A percentile compares a stretch with the other conserved stretches of the same genome.
Conservation (phyloP, 2,329 filamentous ascomycete genomes). For the Ploettnerulaceae sp. region DNA sequence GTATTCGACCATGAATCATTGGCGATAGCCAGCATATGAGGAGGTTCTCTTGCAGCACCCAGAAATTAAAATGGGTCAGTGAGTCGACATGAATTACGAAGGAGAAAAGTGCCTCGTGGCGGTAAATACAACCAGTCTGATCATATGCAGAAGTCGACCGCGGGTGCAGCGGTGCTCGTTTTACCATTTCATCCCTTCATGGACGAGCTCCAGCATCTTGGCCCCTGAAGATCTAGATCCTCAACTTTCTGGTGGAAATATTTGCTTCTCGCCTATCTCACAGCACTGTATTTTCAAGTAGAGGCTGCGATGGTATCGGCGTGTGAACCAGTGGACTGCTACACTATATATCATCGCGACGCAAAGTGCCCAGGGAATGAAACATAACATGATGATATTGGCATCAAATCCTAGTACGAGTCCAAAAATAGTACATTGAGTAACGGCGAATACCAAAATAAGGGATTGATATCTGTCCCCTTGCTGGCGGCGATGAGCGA, state of each 20-base stretch:
- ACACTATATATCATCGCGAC: conserved; percentile 36
- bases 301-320: conserved; percentile 19
- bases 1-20: no score
- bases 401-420: conserved; percentile 25
- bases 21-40: no score
- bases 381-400: conserved; percentile 35
- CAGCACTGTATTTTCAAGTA: conserved; percentile 11
- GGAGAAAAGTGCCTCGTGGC: no score
- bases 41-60: no score
- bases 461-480: conserved; percentile 33
- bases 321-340: conserved; percentile 26
- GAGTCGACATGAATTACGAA: no score
- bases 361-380: conserved; percentile 36
- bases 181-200: no score
- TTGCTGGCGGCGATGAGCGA: conserved; percentile 34
- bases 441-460: conserved; percentile 31
- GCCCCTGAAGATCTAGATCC: neutral
- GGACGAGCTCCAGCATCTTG: no score
- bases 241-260: neutral
- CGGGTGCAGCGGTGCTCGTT: no score
- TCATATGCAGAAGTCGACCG: no score
- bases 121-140: no score
- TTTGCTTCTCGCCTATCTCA: conserved; percentile 17
- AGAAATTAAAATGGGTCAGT: no score
- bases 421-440: conserved; percentile 27